Base-by-base conservation (phyloP, 148 eudicot species). In the Bassia scoparia region DNA sequence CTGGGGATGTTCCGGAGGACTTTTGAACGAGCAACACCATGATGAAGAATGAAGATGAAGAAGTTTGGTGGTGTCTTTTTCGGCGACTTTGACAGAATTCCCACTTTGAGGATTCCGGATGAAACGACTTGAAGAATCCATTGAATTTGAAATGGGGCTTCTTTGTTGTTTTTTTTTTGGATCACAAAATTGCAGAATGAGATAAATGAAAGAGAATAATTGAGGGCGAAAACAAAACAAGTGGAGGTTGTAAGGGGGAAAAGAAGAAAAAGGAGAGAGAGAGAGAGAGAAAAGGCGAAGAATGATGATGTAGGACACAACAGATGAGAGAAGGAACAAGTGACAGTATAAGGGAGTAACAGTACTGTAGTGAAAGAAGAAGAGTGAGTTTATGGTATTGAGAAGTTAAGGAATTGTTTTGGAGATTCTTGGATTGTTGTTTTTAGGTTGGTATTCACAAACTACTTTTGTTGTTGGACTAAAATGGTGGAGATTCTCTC, bases 11-110 rank as follows among this genome's bases (percentile, higher is more conserved):
- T 73, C 81, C 0, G 93, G 91, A 0, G 93, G 91, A 58, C 68
- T 78, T 53, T 90, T 75, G 82, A 91, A 91, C 27, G 97, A 86
- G 82, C 97, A 91, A 69, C 97, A 91, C 93, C 97, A 91, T 29
- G 90, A 82, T 0, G 78, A 59, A 21, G 66, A n/a, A 61, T 14
- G 74, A 60, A 20, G 74, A 62, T 24, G 69, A 58, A 16, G 77
- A 33, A 14, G 75, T 29, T 35, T 54, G 75, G 75, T 44, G 29
- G 78, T n/a, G n/a, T n/a, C n/a, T 23, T n/a, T 72, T 80, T 24
- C 78, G 90, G 70, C 86, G 88, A 33, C 72, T 41, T 53, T 74
- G 79, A 3, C 72, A 79, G 33, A n/a, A n/a, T 59, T 70, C 73
- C 49, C 59, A 56, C 54, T 52, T 20, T 69, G 83, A 58, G 81